Conservation (phyloP, 345 rosid genomes). For the Camelina hispida region DNA sequence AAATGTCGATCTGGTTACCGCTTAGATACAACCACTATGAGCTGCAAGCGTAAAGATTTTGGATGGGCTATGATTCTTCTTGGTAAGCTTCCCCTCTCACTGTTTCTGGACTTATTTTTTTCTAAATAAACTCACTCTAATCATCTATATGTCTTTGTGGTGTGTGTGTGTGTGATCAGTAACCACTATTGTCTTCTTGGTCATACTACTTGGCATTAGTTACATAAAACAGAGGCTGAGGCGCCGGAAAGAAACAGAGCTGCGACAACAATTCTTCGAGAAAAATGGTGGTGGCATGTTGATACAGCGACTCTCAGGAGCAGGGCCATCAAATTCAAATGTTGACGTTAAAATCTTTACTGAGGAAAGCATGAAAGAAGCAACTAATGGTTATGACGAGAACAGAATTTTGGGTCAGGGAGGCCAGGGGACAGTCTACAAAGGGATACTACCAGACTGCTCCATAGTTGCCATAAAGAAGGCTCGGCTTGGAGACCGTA, state of each 20-base stretch:
- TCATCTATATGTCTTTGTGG: neutral
- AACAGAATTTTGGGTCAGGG: slow-evolving; percentile 41
- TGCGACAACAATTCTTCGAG: slow-evolving; percentile 32
- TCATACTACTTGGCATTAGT: slow-evolving; percentile 1
- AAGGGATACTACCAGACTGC: slow-evolving; percentile 36
- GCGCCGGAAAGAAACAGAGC: neutral
- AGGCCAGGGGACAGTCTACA: slow-evolving; percentile 50
- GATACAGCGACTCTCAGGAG: slow-evolving; percentile 19
- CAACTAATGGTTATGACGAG: slow-evolving; percentile 39
- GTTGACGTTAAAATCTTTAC: slow-evolving; percentile 36
- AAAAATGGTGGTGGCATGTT: slow-evolving; percentile 15
- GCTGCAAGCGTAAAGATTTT: neutral
- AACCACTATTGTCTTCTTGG: slow-evolving; percentile 4
- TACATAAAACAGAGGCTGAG: neutral
- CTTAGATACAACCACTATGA: neutral
- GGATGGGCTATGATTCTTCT: slow-evolving; percentile 1
- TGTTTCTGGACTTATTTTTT: neutral
- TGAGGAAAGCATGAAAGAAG: slow-evolving; percentile 37
- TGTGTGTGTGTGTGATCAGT: neutral
- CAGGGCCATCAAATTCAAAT: slow-evolving; percentile 33
- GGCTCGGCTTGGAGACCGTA: slow-evolving; percentile 36
- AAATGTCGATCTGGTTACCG: slow-evolving; percentile 10
- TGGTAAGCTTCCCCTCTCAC: neutral
- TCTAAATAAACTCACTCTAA: neutral
- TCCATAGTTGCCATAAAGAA: slow-evolving; percentile 46